Evolutionary conservation across 352 stramenopile genomes (phyloP), one percentile per base, ranked within the genome.

Genomic region (Aphanomyces euteiches): DNA sequence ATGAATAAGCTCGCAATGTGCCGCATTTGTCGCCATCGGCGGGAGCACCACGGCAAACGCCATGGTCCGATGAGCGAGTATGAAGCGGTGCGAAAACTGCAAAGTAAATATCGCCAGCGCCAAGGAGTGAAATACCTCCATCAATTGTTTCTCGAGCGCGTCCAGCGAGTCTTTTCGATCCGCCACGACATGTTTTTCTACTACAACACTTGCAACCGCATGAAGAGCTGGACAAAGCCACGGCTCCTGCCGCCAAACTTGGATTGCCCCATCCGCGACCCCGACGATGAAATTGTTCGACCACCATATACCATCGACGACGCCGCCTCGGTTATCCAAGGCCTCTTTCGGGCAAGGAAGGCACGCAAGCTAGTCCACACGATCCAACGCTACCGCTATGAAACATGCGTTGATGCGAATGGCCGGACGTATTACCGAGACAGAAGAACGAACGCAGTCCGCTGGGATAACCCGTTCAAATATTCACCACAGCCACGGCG

Each of bases 121-220:
- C 76, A 81, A 58, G 83, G 82, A 19, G 74, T 79, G 17, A 73
- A 75, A 0, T 67, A 90, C 19, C 59, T 93, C 41, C 78, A 90
- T 38, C 75, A 73, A 47, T 78, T 81, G 6, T 73, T 83, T 28
- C 81, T 90, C 60, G 78, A 83, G 61, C 81, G 82, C 45, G 89
- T 90, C 60, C 81, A 93, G 68, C 76, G 82, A 13, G 77, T 93
- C 8, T 93, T 90, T 72, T 90, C 81, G 41, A 90, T 91, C 66
- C 74, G 75, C 3, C 85, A 93, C 79, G 75, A 87, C 56, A 69
- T 75, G 8, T 93, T 93, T 60, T 93, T 93, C 70, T 90, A 82
- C 72, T 91, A 88, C 77, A 90, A 93, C 56, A 61, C 83, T 13
- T 91, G 83, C 83, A 77, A 76, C 5, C 71, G 73, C 19, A 68